Evolutionary conservation across 2,329 filamentous ascomycete genomes (phyloP).

Genomic region (Penicillium griseofulvum): DNA sequence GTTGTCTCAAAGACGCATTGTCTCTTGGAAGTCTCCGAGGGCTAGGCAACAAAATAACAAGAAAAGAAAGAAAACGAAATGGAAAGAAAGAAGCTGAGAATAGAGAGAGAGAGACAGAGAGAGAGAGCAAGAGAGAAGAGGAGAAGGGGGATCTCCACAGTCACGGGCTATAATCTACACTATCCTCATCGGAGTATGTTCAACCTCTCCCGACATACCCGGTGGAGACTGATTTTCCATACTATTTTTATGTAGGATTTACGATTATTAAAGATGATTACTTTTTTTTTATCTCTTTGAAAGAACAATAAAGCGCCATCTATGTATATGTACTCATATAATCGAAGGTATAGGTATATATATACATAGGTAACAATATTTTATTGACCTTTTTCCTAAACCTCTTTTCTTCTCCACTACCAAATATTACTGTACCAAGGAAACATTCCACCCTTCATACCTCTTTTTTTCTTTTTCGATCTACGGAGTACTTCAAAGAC

Average conservation of each 20-base stretch:
- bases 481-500: too few relatives aligned
- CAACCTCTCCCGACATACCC: constrained; percentile 21
- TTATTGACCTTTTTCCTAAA: constrained; percentile 8
- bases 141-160: constrained; percentile 15
- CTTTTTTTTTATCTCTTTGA: too few relatives aligned
- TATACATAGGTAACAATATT: neutral
- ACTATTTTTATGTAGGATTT: constrained; percentile 8
- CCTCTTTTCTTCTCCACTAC: neutral
- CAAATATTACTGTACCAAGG: neutral
- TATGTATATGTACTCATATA: too few relatives aligned
- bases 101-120: neutral
- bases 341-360: too few relatives aligned
- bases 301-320: too few relatives aligned
- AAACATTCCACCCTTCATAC: constrained; percentile 11
- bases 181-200: constrained; percentile 14
- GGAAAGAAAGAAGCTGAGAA: neutral
- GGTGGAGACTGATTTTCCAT: constrained; percentile 17
- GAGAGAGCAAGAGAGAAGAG: constrained; percentile 7
- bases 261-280: too few relatives aligned
- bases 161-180: constrained; percentile 11
- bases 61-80: constrained; percentile 7
- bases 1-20: constrained; percentile 4
- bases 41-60: constrained; percentile 13
- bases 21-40: neutral
- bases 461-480: neutral